A percentile compares a stretch with the other conserved stretches of the same genome.
phyloP scores from a whole-genome alignment of 345 rosid genomes.

The Noccaea caerulescens region DNA sequence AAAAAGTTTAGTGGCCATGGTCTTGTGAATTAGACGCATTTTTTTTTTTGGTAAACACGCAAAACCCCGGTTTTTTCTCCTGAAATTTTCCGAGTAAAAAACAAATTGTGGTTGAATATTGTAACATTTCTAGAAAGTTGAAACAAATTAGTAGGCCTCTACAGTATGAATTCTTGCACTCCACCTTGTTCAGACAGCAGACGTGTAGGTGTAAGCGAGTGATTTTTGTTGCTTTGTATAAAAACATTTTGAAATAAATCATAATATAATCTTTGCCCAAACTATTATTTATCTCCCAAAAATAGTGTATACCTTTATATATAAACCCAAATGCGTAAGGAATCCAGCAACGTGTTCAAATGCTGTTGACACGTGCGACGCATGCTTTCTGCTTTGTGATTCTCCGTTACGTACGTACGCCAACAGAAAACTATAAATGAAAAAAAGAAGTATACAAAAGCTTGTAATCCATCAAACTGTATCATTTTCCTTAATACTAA shows the following conservation, averaged over 20 bases:
- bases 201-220: no score
- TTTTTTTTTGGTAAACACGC: neutral
- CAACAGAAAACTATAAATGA: neutral
- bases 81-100: neutral
- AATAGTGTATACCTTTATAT: conserved; percentile 12
- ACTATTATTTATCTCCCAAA: neutral
- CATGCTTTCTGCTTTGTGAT: conserved; percentile 41
- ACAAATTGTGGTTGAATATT: neutral
- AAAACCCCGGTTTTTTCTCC: no score
- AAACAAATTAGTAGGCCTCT: conserved; percentile 13
- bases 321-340: conserved; percentile 21
- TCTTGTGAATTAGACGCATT: neutral
- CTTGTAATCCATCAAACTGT: neutral
- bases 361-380: conserved; percentile 39
- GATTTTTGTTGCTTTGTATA: no score
- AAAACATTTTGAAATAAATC: no score
- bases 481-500: conserved; percentile 1
- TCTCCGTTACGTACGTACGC: conserved; percentile 30
- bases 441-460: conserved; percentile 22
- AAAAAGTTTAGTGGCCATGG: neutral
- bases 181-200: conserved; percentile 6
- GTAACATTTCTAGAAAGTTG: conserved; percentile 3
- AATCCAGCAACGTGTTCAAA: conserved; percentile 37
- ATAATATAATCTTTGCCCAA: no score
- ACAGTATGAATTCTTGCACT: conserved; percentile 17